Evolutionary conservation across 441 rosid genomes (phyloP).

Genomic region (Breynia disticha): DNA sequence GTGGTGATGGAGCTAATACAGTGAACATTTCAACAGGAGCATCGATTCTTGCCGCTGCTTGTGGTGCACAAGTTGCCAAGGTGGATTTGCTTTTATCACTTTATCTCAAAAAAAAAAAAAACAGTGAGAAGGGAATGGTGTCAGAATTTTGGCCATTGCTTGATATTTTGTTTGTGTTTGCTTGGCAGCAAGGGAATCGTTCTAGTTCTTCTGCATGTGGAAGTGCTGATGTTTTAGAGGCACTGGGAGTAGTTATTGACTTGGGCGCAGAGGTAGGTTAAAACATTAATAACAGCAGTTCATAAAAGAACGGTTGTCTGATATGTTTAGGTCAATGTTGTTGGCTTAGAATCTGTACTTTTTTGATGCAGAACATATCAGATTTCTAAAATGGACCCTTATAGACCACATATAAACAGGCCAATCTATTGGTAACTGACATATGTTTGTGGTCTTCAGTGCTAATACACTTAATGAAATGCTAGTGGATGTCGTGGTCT

Average conservation of each 20-base stretch:
- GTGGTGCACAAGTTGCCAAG: conserved; percentile 95
- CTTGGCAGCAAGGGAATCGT: conserved; percentile 82
- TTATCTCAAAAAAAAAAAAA: not conserved
- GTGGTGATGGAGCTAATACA: conserved; percentile 94
- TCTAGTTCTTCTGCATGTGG: conserved; percentile 99
- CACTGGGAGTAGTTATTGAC: conserved; percentile 64
- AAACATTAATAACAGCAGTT: not conserved
- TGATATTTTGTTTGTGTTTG: conserved; percentile 1
- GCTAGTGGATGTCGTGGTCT: too few relatives aligned
- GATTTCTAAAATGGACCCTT: too few relatives aligned
- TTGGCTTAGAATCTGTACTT: too few relatives aligned
- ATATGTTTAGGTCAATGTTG: too few relatives aligned
- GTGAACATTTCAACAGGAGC: conserved; percentile 94
- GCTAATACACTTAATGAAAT: too few relatives aligned
- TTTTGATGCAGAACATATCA: too few relatives aligned
- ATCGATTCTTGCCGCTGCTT: conserved; percentile 84
- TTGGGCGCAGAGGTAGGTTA: conserved; percentile 65
- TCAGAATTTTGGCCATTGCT: not conserved
- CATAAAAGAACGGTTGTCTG: not conserved
- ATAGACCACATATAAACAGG: too few relatives aligned
- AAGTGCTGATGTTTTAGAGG: conserved; percentile 92
- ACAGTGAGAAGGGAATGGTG: not conserved
- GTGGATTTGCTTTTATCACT: conserved; percentile 17
- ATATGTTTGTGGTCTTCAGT: too few relatives aligned
- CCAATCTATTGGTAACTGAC: too few relatives aligned